A percentile compares a stretch with the other conserved stretches of the same genome.
These are phyloP conservation scores for Leccinum uliginosum DNA, from an alignment of 768 basidiomycete species.

Conservation along the genomic window DNA sequence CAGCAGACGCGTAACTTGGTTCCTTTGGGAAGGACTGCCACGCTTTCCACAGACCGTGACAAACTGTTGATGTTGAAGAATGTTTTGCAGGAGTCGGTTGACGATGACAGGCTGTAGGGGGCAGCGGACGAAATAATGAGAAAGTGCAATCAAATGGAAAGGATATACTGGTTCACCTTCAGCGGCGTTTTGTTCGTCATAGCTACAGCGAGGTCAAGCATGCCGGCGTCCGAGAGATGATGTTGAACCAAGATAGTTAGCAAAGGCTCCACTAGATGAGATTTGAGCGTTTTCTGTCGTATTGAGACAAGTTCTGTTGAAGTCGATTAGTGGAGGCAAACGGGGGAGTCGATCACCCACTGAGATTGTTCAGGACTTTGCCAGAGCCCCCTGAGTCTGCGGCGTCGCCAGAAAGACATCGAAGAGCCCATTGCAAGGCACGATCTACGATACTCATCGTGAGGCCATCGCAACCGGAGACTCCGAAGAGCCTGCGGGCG, in stretches of 20 bases:
- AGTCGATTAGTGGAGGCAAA: not conserved
- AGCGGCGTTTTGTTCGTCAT: conserved; percentile 43
- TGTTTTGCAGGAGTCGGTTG: conserved; percentile 71
- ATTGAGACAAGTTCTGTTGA: conserved; percentile 11
- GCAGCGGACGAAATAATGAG: not conserved
- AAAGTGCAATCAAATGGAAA: not conserved
- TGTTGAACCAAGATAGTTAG: conserved; percentile 59
- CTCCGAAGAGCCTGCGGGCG: conserved; percentile 26
- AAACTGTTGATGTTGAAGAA: conserved; percentile 68
- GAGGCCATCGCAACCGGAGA: conserved; percentile 23
- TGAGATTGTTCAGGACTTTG: conserved; percentile 32
- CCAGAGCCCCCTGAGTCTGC: conserved; percentile 18
- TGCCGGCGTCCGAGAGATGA: conserved; percentile 41
- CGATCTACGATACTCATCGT: conserved; percentile 37
- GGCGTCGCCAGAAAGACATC: conserved; percentile 37
- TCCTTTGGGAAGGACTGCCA: conserved; percentile 31
- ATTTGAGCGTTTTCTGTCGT: conserved; percentile 31
- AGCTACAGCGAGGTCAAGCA: conserved; percentile 41
- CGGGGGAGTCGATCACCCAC: conserved; percentile 26
- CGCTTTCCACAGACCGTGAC: conserved; percentile 38
- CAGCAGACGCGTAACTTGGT: conserved; percentile 52
- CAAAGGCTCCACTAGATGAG: conserved; percentile 67
- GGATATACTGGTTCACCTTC: conserved; percentile 48
- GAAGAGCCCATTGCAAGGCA: conserved; percentile 51
- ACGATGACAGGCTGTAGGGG: conserved; percentile 53